phyloP scores from a whole-genome alignment of 768 basidiomycete genomes.

The Xerocomellus amylosporus region DNA sequence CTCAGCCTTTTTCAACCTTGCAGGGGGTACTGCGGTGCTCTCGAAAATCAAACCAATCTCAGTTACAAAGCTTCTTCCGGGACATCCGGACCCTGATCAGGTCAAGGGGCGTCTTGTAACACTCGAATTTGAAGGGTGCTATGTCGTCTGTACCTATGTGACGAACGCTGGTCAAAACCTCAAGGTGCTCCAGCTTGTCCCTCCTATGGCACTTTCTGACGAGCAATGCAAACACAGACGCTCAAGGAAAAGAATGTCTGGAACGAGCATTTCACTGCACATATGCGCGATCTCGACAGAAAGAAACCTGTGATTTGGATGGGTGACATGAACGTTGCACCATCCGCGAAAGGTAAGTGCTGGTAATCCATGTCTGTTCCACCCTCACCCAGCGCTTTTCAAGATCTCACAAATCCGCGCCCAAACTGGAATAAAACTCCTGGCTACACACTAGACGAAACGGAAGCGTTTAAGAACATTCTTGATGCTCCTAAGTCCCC shows the following conservation, averaged over 20 bases:
- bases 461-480: slow-evolving; percentile 67
- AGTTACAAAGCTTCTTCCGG: slow-evolving; percentile 65
- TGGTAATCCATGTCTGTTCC: neutral
- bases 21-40: slow-evolving; percentile 80
- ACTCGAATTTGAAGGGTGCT: slow-evolving; percentile 71
- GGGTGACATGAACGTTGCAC: slow-evolving; percentile 86
- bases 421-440: slow-evolving; percentile 86
- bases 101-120: slow-evolving; percentile 80
- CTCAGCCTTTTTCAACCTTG: slow-evolving; percentile 1
- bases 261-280: slow-evolving; percentile 72
- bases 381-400: neutral
- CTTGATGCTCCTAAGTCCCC: slow-evolving; percentile 48
- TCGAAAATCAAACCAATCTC: slow-evolving; percentile 73
- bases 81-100: slow-evolving; percentile 59
- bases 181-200: slow-evolving; percentile 48
- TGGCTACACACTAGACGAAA: slow-evolving; percentile 83
- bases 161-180: slow-evolving; percentile 77
- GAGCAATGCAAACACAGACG: slow-evolving; percentile 44
- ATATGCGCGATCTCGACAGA: slow-evolving; percentile 69
- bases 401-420: slow-evolving; percentile 69
- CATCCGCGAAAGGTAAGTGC: slow-evolving; percentile 60
- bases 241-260: slow-evolving; percentile 74
- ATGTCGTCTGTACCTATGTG: slow-evolving; percentile 77
- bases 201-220: neutral
- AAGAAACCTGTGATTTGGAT: slow-evolving; percentile 86